Percentiles rank a stretch among this genome's conserved stretches.
phyloP scores from a whole-genome alignment of 257 asterid species.

The Cordia subcordata region DNA sequence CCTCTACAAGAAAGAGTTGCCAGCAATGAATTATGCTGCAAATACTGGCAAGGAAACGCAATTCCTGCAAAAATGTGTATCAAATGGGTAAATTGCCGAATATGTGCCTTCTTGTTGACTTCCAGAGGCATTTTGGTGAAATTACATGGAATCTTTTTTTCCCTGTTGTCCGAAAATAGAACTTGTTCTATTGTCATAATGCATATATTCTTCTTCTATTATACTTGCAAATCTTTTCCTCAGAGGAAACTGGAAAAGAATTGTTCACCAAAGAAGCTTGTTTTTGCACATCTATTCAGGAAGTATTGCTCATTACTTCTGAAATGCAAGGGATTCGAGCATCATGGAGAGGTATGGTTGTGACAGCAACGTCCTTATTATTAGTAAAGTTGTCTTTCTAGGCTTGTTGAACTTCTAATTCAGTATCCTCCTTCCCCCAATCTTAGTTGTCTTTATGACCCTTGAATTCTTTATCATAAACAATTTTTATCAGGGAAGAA shows the following conservation, averaged over 20 bases:
- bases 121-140: no score
- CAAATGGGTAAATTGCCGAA: constrained; percentile 55
- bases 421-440: no score
- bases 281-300: constrained; percentile 36
- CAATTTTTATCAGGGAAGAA: no score
- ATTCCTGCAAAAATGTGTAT: constrained; percentile 82
- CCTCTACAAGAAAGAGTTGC: constrained; percentile 73
- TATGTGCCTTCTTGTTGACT: neutral
- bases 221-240: no score
- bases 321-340: constrained; percentile 35
- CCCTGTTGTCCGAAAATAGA: no score
- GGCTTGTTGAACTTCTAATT: neutral
- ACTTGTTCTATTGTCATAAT: no score
- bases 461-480: no score
- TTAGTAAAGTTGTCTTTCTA: constrained; percentile 2
- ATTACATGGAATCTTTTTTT: no score
- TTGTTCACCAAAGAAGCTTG: constrained; percentile 2
- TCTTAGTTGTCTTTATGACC: no score
- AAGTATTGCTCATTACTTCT: constrained; percentile 75
- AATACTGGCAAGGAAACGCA: constrained; percentile 83
- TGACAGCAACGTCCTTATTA: constrained; percentile 10
- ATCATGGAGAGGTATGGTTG: constrained; percentile 51
- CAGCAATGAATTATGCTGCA: constrained; percentile 89
- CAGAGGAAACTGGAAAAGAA: no score
- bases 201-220: no score